Conservation (phyloP, 2,329 filamentous ascomycete genomes). For the Cladosporium sp. region DNA sequence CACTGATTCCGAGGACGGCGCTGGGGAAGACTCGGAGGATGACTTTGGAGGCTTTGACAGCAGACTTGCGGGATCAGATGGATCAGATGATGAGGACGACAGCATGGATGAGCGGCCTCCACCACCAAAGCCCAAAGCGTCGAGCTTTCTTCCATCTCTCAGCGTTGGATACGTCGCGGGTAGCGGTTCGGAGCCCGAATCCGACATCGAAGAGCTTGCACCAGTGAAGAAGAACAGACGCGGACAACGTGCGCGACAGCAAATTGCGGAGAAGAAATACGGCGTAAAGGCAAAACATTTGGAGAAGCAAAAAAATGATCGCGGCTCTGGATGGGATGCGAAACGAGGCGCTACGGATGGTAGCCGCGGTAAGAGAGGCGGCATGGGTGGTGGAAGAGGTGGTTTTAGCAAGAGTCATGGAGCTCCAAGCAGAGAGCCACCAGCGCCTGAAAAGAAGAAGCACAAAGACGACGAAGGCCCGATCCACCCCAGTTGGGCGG, state of each 20-base stretch:
- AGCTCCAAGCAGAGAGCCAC: slow-evolving; percentile 2
- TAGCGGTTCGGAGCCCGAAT: slow-evolving; percentile 63
- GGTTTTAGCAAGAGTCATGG: not conserved
- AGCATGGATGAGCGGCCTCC: slow-evolving; percentile 5
- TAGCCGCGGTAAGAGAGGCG: slow-evolving; percentile 19
- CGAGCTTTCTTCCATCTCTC: slow-evolving; percentile 68
- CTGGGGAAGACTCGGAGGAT: slow-evolving; percentile 24
- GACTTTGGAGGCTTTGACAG: slow-evolving; percentile 35
- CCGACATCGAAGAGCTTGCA: slow-evolving; percentile 47
- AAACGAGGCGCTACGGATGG: slow-evolving; percentile 48
- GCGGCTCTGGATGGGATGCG: slow-evolving; percentile 55
- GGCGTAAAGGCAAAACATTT: slow-evolving; percentile 66
- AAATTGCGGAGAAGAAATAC: slow-evolving; percentile 77
- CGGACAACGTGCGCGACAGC: slow-evolving; percentile 72
- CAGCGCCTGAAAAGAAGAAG: slow-evolving; percentile 23
- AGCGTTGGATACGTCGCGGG: slow-evolving; percentile 74
- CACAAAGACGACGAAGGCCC: slow-evolving; percentile 46
- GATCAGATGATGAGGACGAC: slow-evolving; percentile 20
- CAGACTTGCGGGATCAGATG: slow-evolving; percentile 36
- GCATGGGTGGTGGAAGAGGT: slow-evolving; percentile 7
- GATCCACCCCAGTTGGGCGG: slow-evolving; percentile 62
- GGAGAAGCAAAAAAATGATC: slow-evolving; percentile 38
- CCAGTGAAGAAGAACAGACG: slow-evolving; percentile 65
- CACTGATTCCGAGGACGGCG: slow-evolving; percentile 11
- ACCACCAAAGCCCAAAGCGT: slow-evolving; percentile 30